Conservation (phyloP, 2,329 filamentous ascomycete species). For the Aspergillus quadrilineatus region DNA sequence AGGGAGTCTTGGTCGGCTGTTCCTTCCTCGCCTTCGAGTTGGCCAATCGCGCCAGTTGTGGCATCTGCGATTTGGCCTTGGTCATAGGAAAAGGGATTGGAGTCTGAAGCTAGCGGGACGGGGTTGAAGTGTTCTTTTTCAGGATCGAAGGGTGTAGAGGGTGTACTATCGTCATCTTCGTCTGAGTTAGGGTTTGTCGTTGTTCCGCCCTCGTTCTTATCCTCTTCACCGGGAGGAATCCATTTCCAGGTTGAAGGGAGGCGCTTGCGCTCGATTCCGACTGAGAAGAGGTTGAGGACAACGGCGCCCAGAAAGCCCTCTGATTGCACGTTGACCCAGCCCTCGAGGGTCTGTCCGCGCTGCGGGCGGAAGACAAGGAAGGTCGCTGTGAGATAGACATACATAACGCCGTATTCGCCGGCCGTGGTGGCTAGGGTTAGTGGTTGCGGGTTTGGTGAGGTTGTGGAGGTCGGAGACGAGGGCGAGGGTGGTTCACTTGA, state of each 20-base stretch:
- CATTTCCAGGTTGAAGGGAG: conserved; percentile 80
- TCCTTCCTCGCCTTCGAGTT: conserved; percentile 31
- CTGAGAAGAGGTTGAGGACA: conserved; percentile 89
- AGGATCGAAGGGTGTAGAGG: conserved; percentile 30
- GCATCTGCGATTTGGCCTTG: conserved; percentile 29
- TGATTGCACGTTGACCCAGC: conserved; percentile 79
- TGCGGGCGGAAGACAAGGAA: conserved; percentile 79
- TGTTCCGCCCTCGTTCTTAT: conserved; percentile 11
- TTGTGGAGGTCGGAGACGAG: conserved; percentile 31
- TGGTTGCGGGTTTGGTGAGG: conserved; percentile 34
- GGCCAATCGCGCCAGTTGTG: conserved; percentile 18
- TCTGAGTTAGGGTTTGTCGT: conserved; percentile 4
- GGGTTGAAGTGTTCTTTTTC: conserved; percentile 43
- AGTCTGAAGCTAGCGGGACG: conserved; percentile 33
- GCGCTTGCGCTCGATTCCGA: conserved; percentile 74
- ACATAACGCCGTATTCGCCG: conserved; percentile 83
- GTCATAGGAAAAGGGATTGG: conserved; percentile 26
- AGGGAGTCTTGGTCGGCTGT: conserved; percentile 53
- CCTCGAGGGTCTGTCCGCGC: conserved; percentile 72
- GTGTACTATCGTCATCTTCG: conserved; percentile 25
- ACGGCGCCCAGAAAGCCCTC: conserved; percentile 86
- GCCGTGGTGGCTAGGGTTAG: conserved; percentile 48
- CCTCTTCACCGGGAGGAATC: conserved; percentile 58
- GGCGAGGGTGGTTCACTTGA: conserved; percentile 39
- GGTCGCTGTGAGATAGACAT: conserved; percentile 84